phyloP scores from a whole-genome alignment of 2,329 filamentous ascomycete genomes.

The Colletotrichum endophyticum region DNA sequence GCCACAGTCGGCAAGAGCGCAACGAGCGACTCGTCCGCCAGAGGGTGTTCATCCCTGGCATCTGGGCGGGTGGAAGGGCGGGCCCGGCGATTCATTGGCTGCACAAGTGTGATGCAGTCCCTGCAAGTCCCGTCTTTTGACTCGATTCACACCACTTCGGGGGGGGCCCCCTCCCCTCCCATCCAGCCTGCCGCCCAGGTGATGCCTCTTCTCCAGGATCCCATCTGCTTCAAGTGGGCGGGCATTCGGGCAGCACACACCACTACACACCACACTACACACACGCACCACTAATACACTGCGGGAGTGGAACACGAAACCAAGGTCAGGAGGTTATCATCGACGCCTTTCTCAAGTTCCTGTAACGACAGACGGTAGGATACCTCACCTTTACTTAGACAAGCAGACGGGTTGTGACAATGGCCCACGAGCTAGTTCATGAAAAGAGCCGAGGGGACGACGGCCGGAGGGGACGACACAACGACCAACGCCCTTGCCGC shows the following conservation, averaged over 20 bases:
- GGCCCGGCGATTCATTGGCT: slow-evolving; percentile 4
- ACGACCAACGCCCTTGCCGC: slow-evolving; percentile 7
- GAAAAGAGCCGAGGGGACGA: background rate
- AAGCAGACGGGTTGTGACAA: background rate
- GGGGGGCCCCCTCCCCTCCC: background rate
- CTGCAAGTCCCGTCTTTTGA: slow-evolving; percentile 10
- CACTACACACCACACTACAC: background rate
- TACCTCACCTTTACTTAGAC: background rate
- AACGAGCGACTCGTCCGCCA: background rate
- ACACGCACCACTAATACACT: background rate
- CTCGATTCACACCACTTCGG: slow-evolving; percentile 10
- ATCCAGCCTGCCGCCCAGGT: slow-evolving; percentile 14
- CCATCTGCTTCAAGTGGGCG: background rate
- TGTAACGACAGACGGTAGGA: background rate
- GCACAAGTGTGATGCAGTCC: slow-evolving; percentile 5
- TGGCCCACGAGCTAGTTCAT: background rate
- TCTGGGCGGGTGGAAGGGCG: background rate
- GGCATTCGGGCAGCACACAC: background rate
- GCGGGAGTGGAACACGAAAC: background rate
- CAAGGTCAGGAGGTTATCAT: background rate
- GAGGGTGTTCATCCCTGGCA: slow-evolving; percentile 4
- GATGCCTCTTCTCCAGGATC: slow-evolving; percentile 20
- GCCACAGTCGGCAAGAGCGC: slow-evolving; percentile 5
- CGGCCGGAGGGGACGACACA: background rate
- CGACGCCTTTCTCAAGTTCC: background rate